Base-by-base conservation (phyloP, 2,329 filamentous ascomycete genomes). In the Aureobasidium sp. region DNA sequence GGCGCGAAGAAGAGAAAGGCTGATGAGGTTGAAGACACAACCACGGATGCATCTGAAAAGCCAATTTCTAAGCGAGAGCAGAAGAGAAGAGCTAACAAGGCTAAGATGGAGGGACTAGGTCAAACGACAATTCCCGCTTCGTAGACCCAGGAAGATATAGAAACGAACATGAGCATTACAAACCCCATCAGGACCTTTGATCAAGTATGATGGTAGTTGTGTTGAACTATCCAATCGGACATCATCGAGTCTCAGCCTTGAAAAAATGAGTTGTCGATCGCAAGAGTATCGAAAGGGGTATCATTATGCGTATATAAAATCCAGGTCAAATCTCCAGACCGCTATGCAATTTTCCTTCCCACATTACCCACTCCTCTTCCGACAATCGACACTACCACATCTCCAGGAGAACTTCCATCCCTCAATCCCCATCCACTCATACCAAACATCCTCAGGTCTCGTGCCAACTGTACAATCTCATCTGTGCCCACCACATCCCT, bases 331-430 rank as follows among this genome's bases (percentile, higher is more conserved):
- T 36, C n/a, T 47, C 43, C 63, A 33, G 36, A 53, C 63, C 51
- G 40, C 77, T 72, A 79, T 63, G 88, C 88, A 77, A 98, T 92
- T 82, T 98, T 98, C 75, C 95, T 89, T 62, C 95, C 95, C 56
- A 98, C 93, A 77, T 98, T 99, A 36, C 96, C 96, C 67, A 99
- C 93, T 50, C 96, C 96, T 73, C 90, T 90, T 38, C 96, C 96
- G 74, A 98, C 97, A 50, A 99, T 92, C 71, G 94, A 97, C 72
- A 99, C 85, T 67, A 97, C 87, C 60, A 98, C 87, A 77, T 97
- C 93, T 8, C 80, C 83, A 63, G 84, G 79, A 20, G 85, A 87
- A 40, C 89, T 89, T 50, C 74, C 78, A 70, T 95, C 93, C 73
- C 95, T 86, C 73, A 98, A 83, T 20, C 95, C 95, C 95, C 95